Base-by-base conservation (phyloP, 179 eudicot species). In the Pouteria campechiana region DNA sequence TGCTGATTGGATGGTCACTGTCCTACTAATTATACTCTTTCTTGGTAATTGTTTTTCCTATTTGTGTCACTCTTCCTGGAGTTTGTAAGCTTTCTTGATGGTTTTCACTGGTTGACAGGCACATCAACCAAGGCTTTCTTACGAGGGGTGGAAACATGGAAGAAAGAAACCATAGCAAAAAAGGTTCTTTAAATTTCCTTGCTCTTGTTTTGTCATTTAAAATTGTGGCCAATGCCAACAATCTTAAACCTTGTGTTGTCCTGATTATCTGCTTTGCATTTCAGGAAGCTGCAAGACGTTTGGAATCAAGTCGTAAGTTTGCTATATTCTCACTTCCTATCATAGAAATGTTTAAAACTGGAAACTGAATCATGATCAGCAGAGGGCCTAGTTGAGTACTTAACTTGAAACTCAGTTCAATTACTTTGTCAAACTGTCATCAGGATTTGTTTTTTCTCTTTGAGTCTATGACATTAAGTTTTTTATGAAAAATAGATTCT, bases 1-100 rank as follows among this genome's bases (percentile, higher is more conserved):
- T 52, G 86, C 96, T 15, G 93, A 86, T 41, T 87, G 96, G 96
- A 83, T 87, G 96, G 83, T 87, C 55, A 83, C 94, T 5, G 68
- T 83, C 50, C 64, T 87, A 39, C 72, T 86, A 31, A 83, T 86
- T 21, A 17, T 82, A 40, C 79, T 86, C 17, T 86, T 86, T 39
- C 0, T 82, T 29, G 93, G 96, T 81, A 71, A 56, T 24, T 17
- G 13, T 12, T 25, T 18, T 17, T 35, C 44, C 19, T 35, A 32
- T 28, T 50, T 7, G 9, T 48, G 5, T 22, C 49, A 17, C 10
- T 45, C 37, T 29, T 5, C 1, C 9, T 1, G 30, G 9, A 35
- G 0, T 17, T 10, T n/a, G 11, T 30, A 16, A 8, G 5, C 14
- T 47, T 38, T 25, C 6, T 14, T 16, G 3, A 4, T 19, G 7